Percentiles rank a stretch among this genome's conserved stretches.
Evolutionary conservation across 78 protist genomes (phyloP).

Genomic region (Dictyostelium capitatum): DNA sequence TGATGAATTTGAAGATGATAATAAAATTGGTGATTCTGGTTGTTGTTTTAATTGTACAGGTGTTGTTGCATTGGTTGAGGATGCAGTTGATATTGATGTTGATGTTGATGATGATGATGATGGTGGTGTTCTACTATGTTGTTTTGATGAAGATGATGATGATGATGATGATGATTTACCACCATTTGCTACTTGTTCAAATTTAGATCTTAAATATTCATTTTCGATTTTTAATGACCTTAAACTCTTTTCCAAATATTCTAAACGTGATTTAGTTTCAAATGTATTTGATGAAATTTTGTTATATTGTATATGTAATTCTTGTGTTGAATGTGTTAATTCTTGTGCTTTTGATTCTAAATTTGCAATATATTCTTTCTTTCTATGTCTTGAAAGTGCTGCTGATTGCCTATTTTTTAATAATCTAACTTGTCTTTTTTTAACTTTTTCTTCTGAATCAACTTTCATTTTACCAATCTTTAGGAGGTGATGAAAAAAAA

Average conservation of each 20-base stretch:
- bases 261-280: constrained; percentile 38
- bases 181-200: neutral
- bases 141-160: neutral
- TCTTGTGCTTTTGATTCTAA: constrained; percentile 72
- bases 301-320: constrained; percentile 18
- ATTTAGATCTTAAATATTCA: constrained; percentile 6
- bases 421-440: constrained; percentile 75
- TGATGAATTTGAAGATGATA: constrained; percentile 16
- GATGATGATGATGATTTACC: neutral
- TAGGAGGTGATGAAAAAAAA: neutral
- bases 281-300: constrained; percentile 2
- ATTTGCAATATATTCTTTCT: constrained; percentile 69
- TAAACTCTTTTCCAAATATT: constrained; percentile 4
- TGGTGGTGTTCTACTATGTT: neutral
- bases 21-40: neutral
- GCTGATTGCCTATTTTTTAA: constrained; percentile 73
- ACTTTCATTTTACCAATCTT: constrained; percentile 30
- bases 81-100: neutral
- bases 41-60: constrained; percentile 14
- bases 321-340: constrained; percentile 41
- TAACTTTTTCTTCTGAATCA: constrained; percentile 18
- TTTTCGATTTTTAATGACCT: neutral
- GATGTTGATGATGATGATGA: neutral
- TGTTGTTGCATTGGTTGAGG: neutral
- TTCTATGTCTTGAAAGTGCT: constrained; percentile 64